Evolutionary conservation across 495 filamentous ascomycete species (phyloP), one percentile per base, ranked within the genome.

Genomic region (Tirmania nivea): DNA sequence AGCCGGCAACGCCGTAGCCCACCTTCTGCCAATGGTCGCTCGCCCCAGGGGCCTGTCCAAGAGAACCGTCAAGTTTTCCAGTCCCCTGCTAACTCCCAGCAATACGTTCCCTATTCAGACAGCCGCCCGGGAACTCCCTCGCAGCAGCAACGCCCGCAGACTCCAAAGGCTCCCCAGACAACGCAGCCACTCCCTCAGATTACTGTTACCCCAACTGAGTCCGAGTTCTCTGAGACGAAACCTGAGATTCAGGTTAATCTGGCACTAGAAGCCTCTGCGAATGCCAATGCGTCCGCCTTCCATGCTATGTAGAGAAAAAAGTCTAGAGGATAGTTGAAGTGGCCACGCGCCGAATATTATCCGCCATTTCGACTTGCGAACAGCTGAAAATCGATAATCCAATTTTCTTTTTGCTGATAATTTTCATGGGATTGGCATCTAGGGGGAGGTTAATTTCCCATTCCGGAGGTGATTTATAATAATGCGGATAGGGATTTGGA

Each of bases 1-100:
- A 65, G 68, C 17, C 63, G 61, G 11, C 65, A 68, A 8, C 65
- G 66, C 19, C 65, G 64, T 36, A 69, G 69, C 17, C 72, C 71
- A 54, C 72, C 74, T 10, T 25, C 21, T 12, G 48, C 11, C 21
- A 31, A 31, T 20, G 2, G n/a, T 19, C 14, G 25, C 12, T 12
- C n/a, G 48, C 16, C 16, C n/a, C 25, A 19, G 11, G 25, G 2
- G 5, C 5, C 48, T 20, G 48, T n/a, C n/a, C 2, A 5, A 0
- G 6, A 19, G 25, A 17, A 19, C 48, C 2, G 6, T 19, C 1
- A 20, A 8, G 1, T 6, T 14, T 14, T 8, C 42, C 42, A 14
- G 14, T 47, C 42, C 48, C 48, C 14, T 10, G n/a, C n/a, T 0
- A 7, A 3, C 7, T 25, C n/a, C 14, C n/a, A 50, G 20, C 48